Evolutionary conservation across 108 stramenopile genomes (phyloP).

Genomic region (Cylindrotheca closterium): DNA sequence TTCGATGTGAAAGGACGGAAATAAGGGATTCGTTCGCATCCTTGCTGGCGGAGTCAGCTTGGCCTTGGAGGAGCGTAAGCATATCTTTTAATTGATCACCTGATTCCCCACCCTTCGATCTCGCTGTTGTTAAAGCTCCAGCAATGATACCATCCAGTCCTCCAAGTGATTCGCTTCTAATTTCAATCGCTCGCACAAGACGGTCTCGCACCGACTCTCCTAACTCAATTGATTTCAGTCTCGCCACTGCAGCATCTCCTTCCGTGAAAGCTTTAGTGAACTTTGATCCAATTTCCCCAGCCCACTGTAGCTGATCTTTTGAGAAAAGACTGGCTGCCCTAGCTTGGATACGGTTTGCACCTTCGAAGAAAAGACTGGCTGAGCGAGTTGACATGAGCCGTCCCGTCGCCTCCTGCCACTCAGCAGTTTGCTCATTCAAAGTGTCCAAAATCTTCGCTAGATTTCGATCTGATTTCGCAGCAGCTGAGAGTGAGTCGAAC

Average conservation of each 20-base stretch:
- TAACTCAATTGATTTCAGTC: conserved; percentile 84
- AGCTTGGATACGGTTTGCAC: conserved; percentile 69
- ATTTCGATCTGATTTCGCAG: conserved; percentile 71
- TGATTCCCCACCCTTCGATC: conserved; percentile 28
- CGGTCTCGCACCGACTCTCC: conserved; percentile 76
- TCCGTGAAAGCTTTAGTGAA: conserved; percentile 84
- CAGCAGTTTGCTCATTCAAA: conserved; percentile 71
- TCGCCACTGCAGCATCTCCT: conserved; percentile 84
- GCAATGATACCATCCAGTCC: conserved; percentile 92
- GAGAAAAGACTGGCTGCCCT: conserved; percentile 64
- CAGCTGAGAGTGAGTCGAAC: conserved; percentile 65
- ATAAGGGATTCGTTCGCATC: conserved; percentile 85
- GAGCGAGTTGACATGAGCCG: conserved; percentile 74
- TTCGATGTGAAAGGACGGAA: conserved; percentile 63
- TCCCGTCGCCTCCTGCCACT: conserved; percentile 85
- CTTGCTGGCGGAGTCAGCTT: conserved; percentile 51
- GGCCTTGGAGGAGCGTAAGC: conserved; percentile 53
- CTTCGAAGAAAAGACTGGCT: conserved; percentile 77
- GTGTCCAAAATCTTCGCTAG: conserved; percentile 60
- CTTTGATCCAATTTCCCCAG: conserved; percentile 59
- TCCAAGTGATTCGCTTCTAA: conserved; percentile 77
- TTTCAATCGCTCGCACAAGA: conserved; percentile 80
- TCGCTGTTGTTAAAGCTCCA: conserved; percentile 58
- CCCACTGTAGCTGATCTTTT: conserved; percentile 54
- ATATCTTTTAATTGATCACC: conserved; percentile 53